These are phyloP conservation scores for Dothiorella sarmentorum DNA, from an alignment of 2,329 filamentous ascomycete genomes.

Conservation along the genomic window DNA sequence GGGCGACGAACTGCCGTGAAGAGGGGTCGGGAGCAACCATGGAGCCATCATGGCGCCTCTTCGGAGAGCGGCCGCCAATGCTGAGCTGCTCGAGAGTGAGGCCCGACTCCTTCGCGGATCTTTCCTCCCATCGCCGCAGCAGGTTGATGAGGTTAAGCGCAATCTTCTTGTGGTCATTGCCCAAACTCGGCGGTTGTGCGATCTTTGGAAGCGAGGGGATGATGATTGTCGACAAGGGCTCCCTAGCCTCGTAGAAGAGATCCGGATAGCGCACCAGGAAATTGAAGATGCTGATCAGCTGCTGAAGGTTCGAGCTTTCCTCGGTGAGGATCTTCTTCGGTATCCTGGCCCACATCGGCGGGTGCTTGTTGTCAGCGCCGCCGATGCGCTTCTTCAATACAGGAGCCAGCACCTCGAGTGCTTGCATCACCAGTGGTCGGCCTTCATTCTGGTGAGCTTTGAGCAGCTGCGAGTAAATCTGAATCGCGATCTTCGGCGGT, in stretches of 20 bases:
- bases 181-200: conserved; percentile 75
- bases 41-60: conserved; percentile 72
- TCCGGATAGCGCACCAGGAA: conserved; percentile 91
- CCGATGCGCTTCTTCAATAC: conserved; percentile 83
- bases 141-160: conserved; percentile 87
- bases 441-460: conserved; percentile 95
- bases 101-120: conserved; percentile 73
- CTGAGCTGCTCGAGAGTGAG: conserved; percentile 42
- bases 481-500: conserved; percentile 88
- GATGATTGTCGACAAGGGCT: conserved; percentile 85
- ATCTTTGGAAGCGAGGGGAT: conserved; percentile 88
- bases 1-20: conserved; percentile 39
- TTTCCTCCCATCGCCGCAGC: conserved; percentile 90
- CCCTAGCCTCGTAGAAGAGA: conserved; percentile 90
- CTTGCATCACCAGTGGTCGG: conserved; percentile 85
- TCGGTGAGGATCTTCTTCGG: conserved; percentile 88
- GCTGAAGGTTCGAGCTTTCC: conserved; percentile 90
- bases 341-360: conserved; percentile 82
- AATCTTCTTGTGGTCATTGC: conserved; percentile 86
- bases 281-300: conserved; percentile 95
- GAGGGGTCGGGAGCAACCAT: conserved; percentile 55
- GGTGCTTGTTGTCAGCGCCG: conserved; percentile 65
- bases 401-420: conserved; percentile 90
- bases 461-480: conserved; percentile 88
- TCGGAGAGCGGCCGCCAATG: conserved; percentile 36